Conservation (phyloP, 495 filamentous ascomycete species). For the Entonaema liquescens region DNA sequence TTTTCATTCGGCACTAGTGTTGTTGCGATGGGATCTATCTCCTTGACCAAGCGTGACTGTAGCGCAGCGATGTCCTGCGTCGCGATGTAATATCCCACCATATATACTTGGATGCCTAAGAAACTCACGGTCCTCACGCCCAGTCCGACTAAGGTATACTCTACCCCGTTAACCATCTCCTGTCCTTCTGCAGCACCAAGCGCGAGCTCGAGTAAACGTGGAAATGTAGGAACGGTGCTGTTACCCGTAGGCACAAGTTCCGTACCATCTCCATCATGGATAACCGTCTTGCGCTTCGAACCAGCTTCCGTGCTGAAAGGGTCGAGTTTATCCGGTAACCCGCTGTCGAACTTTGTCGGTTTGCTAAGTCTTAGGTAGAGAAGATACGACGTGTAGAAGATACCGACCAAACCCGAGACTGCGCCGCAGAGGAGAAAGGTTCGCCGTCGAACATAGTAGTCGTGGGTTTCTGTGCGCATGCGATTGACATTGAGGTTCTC, state of each 20-base stretch:
- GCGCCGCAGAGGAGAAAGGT: constrained; percentile 58
- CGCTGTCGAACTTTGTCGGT: constrained; percentile 56
- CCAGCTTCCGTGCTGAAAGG: constrained; percentile 53
- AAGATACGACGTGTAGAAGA: constrained; percentile 57
- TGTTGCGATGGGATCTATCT: constrained; percentile 73
- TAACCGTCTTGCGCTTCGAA: constrained; percentile 62
- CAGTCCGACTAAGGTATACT: constrained; percentile 87
- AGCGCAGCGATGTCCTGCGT: constrained; percentile 73
- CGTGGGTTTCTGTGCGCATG: constrained; percentile 49
- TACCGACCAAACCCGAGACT: constrained; percentile 57
- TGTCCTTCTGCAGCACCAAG: constrained; percentile 45
- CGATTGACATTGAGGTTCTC: constrained; percentile 58
- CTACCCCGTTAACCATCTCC: constrained; percentile 55
- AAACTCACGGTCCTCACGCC: constrained; percentile 91
- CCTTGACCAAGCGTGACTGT: constrained; percentile 56
- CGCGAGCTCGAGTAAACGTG: constrained; percentile 72
- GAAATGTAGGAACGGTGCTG: constrained; percentile 82
- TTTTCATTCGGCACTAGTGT: constrained; percentile 84
- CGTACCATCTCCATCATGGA: constrained; percentile 63
- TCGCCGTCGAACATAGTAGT: constrained; percentile 57
- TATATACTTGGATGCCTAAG: constrained; percentile 90
- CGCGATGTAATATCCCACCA: constrained; percentile 89
- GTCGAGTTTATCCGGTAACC: constrained; percentile 50
- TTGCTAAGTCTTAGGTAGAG: constrained; percentile 50
- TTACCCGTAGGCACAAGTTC: constrained; percentile 84